Evolutionary conservation across 2,329 filamentous ascomycete species (phyloP).

Genomic region (Ceratocystis papillata): DNA sequence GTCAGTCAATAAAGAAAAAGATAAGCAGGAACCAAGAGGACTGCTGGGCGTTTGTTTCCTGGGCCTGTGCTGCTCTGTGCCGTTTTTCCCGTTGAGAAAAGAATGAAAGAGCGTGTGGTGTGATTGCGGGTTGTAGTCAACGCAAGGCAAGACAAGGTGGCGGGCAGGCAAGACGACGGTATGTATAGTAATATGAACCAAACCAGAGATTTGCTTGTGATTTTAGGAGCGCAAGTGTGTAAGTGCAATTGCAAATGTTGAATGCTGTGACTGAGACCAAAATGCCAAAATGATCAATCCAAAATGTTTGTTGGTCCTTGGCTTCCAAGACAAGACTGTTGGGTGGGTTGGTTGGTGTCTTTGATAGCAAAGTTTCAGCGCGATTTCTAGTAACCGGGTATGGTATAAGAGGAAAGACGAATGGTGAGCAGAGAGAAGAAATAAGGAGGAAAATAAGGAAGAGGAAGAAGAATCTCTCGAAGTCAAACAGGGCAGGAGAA

Average conservation of each 20-base stretch:
- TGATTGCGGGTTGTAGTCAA: background rate
- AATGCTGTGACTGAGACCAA: slow-evolving; percentile 2
- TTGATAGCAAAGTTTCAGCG: slow-evolving; percentile 10
- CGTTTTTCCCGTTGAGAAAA: slow-evolving; percentile 1
- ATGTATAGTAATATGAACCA: background rate
- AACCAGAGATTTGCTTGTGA: background rate
- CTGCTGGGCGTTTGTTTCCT: slow-evolving; percentile 1
- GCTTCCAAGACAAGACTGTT: background rate
- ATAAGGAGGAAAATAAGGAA: slow-evolving; percentile 9
- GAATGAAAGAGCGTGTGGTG: slow-evolving; percentile 5
- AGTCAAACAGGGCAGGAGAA: slow-evolving; percentile 2
- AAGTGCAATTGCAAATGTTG: background rate
- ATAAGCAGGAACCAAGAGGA: slow-evolving; percentile 7
- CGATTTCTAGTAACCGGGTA: background rate
- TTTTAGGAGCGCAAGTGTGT: background rate
- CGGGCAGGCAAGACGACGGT: background rate
- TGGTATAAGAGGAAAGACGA: slow-evolving; percentile 1
- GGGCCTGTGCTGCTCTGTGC: slow-evolving; percentile 6
- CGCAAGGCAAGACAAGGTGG: background rate
- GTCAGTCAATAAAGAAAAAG: background rate
- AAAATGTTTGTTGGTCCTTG: background rate
- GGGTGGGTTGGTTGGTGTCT: background rate
- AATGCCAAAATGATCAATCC: background rate
- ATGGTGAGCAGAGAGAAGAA: background rate
- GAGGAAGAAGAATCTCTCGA: background rate